These are phyloP conservation scores for Cenchrus americanus DNA, from an alignment of 176 grass and related monocot species.

Conservation along the genomic window DNA sequence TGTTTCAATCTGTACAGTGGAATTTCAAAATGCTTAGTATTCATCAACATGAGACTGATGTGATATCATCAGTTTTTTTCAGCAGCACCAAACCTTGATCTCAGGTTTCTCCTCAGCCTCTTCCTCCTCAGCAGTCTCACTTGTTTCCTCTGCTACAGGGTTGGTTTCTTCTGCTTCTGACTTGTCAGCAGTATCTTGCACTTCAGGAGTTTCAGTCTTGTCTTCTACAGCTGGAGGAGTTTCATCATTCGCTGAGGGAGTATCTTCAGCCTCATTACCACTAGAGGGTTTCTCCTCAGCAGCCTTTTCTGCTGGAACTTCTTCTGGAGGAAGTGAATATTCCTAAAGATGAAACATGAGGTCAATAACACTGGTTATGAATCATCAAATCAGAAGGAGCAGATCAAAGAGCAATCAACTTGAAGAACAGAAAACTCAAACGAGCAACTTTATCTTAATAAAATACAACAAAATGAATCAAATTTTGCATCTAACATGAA, in stretches of 20 bases:
- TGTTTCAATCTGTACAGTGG: conserved; percentile 70
- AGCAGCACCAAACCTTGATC: conserved; percentile 64
- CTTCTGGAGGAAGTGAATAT: conserved; percentile 63
- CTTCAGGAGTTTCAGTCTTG: conserved; percentile 46
- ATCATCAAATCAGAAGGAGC: not conserved
- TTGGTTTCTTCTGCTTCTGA: conserved; percentile 47
- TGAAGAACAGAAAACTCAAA: not conserved
- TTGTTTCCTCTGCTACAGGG: conserved; percentile 54
- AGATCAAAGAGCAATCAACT: conserved; percentile 34
- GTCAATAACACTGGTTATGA: not conserved
- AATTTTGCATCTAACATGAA: conserved; percentile 17
- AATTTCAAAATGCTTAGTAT: conserved; percentile 32
- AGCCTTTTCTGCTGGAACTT: conserved; percentile 45
- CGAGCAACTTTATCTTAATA: not conserved
- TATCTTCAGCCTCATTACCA: conserved; percentile 28
- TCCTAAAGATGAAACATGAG: conserved; percentile 49
- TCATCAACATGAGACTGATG: not conserved
- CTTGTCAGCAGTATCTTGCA: conserved; percentile 39
- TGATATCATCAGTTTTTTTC: not conserved
- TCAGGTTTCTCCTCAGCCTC: conserved; percentile 56
- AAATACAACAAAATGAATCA: not conserved
- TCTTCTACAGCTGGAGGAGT: conserved; percentile 41
- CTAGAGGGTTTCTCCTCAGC: conserved; percentile 44
- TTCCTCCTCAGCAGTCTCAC: conserved; percentile 54
- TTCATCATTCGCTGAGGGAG: conserved; percentile 49